Percentiles rank a stretch among this genome's conserved stretches.
Conservation (phyloP, 495 filamentous ascomycete species). For the Durotheca rogersii region DNA sequence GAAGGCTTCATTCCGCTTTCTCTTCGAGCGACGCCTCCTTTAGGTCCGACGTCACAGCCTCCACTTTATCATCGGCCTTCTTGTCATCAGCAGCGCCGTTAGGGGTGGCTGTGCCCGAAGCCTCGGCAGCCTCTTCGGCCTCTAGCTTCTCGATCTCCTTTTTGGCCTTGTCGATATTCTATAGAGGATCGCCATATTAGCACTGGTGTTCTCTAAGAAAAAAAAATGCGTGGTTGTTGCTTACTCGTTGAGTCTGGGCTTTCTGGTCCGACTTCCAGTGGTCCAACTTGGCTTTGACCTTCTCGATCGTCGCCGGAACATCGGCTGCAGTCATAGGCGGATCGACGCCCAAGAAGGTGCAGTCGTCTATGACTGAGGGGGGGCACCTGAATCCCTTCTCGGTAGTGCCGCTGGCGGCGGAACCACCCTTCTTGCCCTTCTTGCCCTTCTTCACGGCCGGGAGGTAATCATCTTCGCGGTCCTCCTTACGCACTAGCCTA, state of each 20-base stretch:
- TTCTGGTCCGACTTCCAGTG: conserved; percentile 92
- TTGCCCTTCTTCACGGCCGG: conserved; percentile 87
- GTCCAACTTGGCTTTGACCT: conserved; percentile 87
- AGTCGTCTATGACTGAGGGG: conserved; percentile 86
- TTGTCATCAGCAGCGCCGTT: conserved; percentile 45
- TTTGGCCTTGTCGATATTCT: conserved; percentile 77
- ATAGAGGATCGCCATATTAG: no score
- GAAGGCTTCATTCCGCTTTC: conserved; percentile 58
- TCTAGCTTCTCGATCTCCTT: conserved; percentile 65
- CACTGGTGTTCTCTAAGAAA: conserved; percentile 32
- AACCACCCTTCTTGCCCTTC: conserved; percentile 68
- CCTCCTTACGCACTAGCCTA: conserved; percentile 74
- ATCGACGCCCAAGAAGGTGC: conserved; percentile 76
- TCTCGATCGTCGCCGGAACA: conserved; percentile 74
- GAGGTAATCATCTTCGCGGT: conserved; percentile 86
- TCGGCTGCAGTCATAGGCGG: conserved; percentile 82
- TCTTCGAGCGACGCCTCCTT: conserved; percentile 70
- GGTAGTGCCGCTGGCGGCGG: conserved; percentile 40
- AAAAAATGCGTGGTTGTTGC: conserved; percentile 27
- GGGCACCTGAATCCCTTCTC: conserved; percentile 77
- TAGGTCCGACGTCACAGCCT: conserved; percentile 58
- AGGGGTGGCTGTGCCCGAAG: conserved; percentile 36
- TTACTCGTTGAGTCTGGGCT: conserved; percentile 86
- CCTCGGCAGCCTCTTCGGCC: conserved; percentile 51
- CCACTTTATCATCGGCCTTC: conserved; percentile 41